Percentiles rank a stretch among this genome's conserved stretches.
These are phyloP conservation scores for Glonium stellatum DNA, from an alignment of 495 filamentous ascomycete genomes.

Conservation along the genomic window DNA sequence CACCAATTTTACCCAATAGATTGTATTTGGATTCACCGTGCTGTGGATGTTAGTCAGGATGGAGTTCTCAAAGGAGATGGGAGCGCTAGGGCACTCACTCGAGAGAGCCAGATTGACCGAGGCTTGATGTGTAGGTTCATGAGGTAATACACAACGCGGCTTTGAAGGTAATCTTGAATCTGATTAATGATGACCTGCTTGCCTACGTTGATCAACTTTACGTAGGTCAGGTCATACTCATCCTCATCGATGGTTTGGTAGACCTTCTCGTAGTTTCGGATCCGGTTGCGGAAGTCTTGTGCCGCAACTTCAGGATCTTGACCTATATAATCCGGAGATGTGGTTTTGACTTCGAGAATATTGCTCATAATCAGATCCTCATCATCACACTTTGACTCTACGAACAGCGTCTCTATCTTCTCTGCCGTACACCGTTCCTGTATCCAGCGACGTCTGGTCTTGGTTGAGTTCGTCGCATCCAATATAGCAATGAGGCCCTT, in stretches of 20 bases:
- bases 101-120: conserved; percentile 93
- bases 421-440: conserved; percentile 62
- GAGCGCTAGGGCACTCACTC: conserved; percentile 50
- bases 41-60: conserved; percentile 41
- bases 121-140: conserved; percentile 98
- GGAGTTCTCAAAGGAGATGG: background rate
- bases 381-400: conserved; percentile 92
- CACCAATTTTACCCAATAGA: conserved; percentile 78
- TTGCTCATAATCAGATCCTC: conserved; percentile 94
- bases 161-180: conserved; percentile 93
- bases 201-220: conserved; percentile 95
- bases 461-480: conserved; percentile 93
- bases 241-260: conserved; percentile 87
- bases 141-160: conserved; percentile 91
- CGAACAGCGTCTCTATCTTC: conserved; percentile 83
- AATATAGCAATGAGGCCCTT: conserved; percentile 80
- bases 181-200: conserved; percentile 94
- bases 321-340: conserved; percentile 86
- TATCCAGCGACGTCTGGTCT: conserved; percentile 83
- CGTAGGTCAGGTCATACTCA: conserved; percentile 79
- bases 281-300: conserved; percentile 84
- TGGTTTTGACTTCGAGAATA: conserved; percentile 95
- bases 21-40: conserved; percentile 94
- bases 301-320: conserved; percentile 89
- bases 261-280: conserved; percentile 91